Percentiles rank a stretch among this genome's conserved stretches.
phyloP scores from a whole-genome alignment of 2,329 filamentous ascomycete genomes.

The Bipolaris oryzae region DNA sequence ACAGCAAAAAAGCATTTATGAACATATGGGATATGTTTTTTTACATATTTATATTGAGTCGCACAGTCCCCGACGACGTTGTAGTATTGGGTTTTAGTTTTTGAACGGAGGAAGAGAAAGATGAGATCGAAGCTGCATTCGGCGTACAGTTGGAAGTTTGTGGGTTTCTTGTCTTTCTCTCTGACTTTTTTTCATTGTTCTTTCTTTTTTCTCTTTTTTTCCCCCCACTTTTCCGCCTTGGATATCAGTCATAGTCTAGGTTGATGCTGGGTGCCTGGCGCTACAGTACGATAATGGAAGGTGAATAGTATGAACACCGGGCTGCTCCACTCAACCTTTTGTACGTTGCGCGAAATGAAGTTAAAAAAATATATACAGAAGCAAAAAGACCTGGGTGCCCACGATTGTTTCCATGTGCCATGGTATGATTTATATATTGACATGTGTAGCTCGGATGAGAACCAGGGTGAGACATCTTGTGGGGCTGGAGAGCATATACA shows the following conservation, averaged over 20 bases:
- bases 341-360: background rate
- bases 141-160: slow-evolving; percentile 9
- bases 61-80: slow-evolving; percentile 1
- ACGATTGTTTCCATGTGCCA: background rate
- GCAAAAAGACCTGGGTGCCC: background rate
- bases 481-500: background rate
- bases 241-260: slow-evolving; percentile 10
- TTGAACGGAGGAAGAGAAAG: background rate
- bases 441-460: background rate
- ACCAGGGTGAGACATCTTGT: background rate
- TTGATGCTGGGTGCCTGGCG: slow-evolving; percentile 12
- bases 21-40: slow-evolving; percentile 34
- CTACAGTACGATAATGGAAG: slow-evolving; percentile 15
- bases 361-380: background rate
- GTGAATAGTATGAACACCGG: slow-evolving; percentile 5
- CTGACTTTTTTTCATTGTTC: background rate
- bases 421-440: background rate
- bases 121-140: slow-evolving; percentile 5
- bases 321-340: slow-evolving; percentile 4
- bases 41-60: slow-evolving; percentile 6
- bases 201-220: background rate
- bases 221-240: slow-evolving; percentile 1
- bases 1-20: slow-evolving; percentile 44
- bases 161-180: background rate
- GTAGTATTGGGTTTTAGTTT: slow-evolving; percentile 5